A percentile compares a stretch with the other conserved stretches of the same genome.
Conservation (phyloP, 345 rosid species). For the Lumnitzera littorea region DNA sequence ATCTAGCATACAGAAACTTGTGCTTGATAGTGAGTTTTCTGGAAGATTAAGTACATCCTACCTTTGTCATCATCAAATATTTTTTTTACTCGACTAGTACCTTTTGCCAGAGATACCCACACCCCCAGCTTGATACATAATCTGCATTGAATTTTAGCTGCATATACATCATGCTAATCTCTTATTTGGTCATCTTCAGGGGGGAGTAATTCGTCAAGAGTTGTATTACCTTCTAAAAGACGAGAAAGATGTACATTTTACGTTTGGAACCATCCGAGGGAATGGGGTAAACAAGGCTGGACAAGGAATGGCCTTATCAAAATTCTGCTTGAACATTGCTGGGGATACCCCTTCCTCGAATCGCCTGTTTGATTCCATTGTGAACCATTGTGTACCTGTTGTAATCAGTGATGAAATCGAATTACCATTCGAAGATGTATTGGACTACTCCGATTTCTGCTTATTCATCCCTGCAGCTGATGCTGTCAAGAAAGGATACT, state of each 20-base stretch:
- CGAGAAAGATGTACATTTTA: constrained; percentile 78
- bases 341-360: constrained; percentile 97
- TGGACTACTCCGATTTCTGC: constrained; percentile 75
- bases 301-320: constrained; percentile 82
- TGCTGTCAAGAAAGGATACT: constrained; percentile 59
- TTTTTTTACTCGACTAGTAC: too few relatives aligned
- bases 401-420: constrained; percentile 80
- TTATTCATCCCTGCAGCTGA: constrained; percentile 60
- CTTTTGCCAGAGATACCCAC: too few relatives aligned
- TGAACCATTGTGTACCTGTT: constrained; percentile 83
- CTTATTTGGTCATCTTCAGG: constrained; percentile 27
- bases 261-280: constrained; percentile 63
- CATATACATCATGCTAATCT: not conserved
- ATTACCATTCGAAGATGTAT: constrained; percentile 81
- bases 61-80: too few relatives aligned
- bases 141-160: not conserved
- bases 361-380: constrained; percentile 86
- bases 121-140: not conserved
- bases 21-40: too few relatives aligned
- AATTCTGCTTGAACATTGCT: constrained; percentile 83
- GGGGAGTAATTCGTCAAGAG: constrained; percentile 77
- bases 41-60: too few relatives aligned
- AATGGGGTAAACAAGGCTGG: constrained; percentile 60
- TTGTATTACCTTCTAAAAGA: constrained; percentile 82
- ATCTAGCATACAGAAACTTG: too few relatives aligned